phyloP scores from a whole-genome alignment of 768 basidiomycete genomes.

The Collybiopsis luxurians region DNA sequence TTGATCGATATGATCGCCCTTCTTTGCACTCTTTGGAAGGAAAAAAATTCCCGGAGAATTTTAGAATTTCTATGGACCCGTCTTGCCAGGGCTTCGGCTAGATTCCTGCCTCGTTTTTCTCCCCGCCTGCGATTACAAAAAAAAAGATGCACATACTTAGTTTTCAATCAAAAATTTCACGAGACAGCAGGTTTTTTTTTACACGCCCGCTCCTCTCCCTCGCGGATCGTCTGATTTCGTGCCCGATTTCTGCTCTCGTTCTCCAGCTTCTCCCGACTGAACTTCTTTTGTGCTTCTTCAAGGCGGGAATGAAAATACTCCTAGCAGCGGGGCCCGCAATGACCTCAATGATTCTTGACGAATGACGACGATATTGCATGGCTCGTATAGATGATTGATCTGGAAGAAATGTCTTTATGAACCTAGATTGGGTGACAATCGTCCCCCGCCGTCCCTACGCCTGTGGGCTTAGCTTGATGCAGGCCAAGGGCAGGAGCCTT shows the following conservation, averaged over 20 bases:
- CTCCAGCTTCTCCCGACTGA: not conserved
- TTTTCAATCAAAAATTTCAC: not conserved
- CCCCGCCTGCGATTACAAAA: not conserved
- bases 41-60: conserved; percentile 9
- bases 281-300: not conserved
- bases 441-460: not conserved
- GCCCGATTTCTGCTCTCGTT: not conserved
- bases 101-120: conserved; percentile 5
- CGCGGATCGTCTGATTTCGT: not conserved
- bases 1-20: conserved; percentile 8
- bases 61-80: conserved; percentile 1
- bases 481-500: not conserved
- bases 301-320: not conserved
- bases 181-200: not conserved
- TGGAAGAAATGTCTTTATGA: not conserved
- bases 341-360: conserved; percentile 9
- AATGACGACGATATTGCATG: not conserved
- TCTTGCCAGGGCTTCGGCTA: not conserved
- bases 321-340: not conserved
- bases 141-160: not conserved
- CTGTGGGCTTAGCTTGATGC: not conserved
- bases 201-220: not conserved
- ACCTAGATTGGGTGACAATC: not conserved
- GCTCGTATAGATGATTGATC: not conserved
- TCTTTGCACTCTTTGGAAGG: not conserved